Percentiles rank a stretch among this genome's conserved stretches.
Evolutionary conservation across 805 yeast species (phyloP).

Genomic region (Pichia eremophila): DNA sequence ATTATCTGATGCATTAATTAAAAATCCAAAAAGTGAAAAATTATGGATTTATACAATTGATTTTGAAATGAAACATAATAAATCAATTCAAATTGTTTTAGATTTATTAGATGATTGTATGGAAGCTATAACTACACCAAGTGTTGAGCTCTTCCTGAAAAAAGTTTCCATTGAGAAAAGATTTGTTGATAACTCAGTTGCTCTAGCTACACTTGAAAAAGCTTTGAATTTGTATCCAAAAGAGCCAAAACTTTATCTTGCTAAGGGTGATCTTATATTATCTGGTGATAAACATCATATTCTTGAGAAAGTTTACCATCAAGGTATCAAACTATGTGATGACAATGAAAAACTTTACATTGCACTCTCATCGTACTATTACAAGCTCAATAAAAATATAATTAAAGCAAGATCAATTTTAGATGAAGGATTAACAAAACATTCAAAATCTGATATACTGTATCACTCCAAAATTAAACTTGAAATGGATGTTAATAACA

Average conservation of each 20-base stretch:
- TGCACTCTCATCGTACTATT: constrained; percentile 39
- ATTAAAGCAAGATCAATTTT: constrained; percentile 63
- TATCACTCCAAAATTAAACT: constrained; percentile 51
- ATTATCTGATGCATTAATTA: constrained; percentile 37
- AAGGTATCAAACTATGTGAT: constrained; percentile 16
- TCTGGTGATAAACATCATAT: constrained; percentile 14
- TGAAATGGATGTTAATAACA: constrained; percentile 44
- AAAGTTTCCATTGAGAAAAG: constrained; percentile 44
- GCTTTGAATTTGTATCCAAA: constrained; percentile 44
- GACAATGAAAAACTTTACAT: constrained; percentile 42
- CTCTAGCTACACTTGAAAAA: constrained; percentile 32
- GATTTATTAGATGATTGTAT: not conserved
- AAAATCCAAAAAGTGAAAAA: constrained; percentile 38
- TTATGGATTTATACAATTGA: constrained; percentile 70
- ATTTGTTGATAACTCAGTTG: constrained; percentile 25
- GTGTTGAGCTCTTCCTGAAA: constrained; percentile 54
- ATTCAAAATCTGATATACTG: constrained; percentile 40
- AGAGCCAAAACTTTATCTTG: constrained; percentile 47
- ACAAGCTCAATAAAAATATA: constrained; percentile 27
- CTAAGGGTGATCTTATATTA: constrained; percentile 46
- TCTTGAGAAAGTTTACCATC: constrained; percentile 19
- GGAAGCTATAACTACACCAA: constrained; percentile 10
- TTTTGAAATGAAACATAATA: constrained; percentile 37
- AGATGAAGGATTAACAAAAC: constrained; percentile 53
- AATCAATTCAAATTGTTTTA: not conserved